These are phyloP conservation scores for Metschnikowia anglica DNA, from an alignment of 805 yeast species.

Conservation along the genomic window DNA sequence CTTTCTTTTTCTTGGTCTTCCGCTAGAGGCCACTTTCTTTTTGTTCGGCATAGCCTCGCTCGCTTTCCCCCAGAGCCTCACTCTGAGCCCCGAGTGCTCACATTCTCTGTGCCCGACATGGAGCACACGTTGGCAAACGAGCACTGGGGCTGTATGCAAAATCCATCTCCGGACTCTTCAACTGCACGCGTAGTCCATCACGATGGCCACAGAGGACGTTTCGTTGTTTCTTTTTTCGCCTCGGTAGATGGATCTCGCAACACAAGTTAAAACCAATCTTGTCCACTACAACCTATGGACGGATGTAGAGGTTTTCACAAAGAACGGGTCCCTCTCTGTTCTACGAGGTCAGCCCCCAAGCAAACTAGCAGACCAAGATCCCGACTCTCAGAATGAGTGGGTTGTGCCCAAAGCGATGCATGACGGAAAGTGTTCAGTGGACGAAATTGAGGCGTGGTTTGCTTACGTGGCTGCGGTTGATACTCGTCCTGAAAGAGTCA, in stretches of 20 bases:
- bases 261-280: constrained; percentile 43
- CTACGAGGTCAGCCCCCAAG: constrained; percentile 36
- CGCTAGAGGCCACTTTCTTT: too few relatives aligned
- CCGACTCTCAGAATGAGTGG: constrained; percentile 32
- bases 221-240: background rate
- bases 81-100: too few relatives aligned
- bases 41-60: too few relatives aligned
- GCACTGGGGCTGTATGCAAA: background rate
- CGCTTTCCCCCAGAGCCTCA: too few relatives aligned
- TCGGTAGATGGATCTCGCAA: constrained; percentile 21
- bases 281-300: constrained; percentile 48
- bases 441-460: constrained; percentile 43
- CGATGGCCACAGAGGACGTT: background rate
- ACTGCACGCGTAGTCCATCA: too few relatives aligned
- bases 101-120: too few relatives aligned
- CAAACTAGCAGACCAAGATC: constrained; percentile 26
- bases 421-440: constrained; percentile 33
- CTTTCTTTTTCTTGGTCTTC: too few relatives aligned
- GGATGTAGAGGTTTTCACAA: constrained; percentile 23
- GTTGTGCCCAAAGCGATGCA: constrained; percentile 38
- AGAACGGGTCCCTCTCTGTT: constrained; percentile 12
- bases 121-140: too few relatives aligned
- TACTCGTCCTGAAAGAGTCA: constrained; percentile 44
- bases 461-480: constrained; percentile 20
- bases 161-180: background rate